A percentile compares a stretch with the other conserved stretches of the same genome.
phyloP scores from a whole-genome alignment of 2,329 filamentous ascomycete species.

The Periconia sp. region DNA sequence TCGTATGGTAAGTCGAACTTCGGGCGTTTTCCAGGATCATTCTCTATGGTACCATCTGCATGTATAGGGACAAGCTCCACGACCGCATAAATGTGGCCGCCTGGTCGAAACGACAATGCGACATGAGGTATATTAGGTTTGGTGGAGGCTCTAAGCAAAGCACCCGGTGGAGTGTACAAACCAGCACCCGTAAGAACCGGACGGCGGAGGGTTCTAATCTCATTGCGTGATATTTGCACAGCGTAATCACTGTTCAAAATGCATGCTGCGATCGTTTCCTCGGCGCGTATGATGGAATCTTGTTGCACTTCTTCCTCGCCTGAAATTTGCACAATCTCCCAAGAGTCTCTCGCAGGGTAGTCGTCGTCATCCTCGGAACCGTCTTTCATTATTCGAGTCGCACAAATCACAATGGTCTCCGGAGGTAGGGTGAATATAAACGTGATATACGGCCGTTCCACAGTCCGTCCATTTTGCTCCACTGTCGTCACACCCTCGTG shows the following conservation, averaged over 20 bases:
- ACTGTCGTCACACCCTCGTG: conserved; percentile 29
- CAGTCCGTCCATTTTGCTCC: conserved; percentile 26
- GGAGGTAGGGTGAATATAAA: conserved; percentile 41
- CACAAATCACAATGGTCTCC: conserved; percentile 31
- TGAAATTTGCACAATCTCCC: conserved; percentile 27
- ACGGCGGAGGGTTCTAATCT: conserved; percentile 25
- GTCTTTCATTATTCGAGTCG: conserved; percentile 25
- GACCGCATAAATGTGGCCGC: conserved; percentile 14
- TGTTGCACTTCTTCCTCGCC: conserved; percentile 18
- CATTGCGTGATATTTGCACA: conserved; percentile 34
- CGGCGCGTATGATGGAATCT: conserved; percentile 28
- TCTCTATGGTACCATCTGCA: conserved; percentile 17
- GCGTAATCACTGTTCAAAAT: conserved; percentile 19
- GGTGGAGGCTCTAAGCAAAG: conserved; percentile 25
- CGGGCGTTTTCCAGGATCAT: conserved; percentile 1
- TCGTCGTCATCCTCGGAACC: conserved; percentile 10
- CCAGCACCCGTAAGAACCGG: conserved; percentile 17
- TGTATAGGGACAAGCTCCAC: conserved; percentile 22
- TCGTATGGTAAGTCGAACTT: conserved; percentile 25
- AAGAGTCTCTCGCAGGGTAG: conserved; percentile 12
- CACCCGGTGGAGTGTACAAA: conserved; percentile 16
- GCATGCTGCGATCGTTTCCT: conserved; percentile 37
- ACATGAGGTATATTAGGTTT: conserved; percentile 17
- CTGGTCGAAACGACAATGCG: conserved; percentile 22
- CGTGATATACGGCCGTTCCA: conserved; percentile 33